These are phyloP conservation scores for Zymoseptoria crescenta DNA, from an alignment of 2,329 filamentous ascomycete genomes.

Conservation along the genomic window DNA sequence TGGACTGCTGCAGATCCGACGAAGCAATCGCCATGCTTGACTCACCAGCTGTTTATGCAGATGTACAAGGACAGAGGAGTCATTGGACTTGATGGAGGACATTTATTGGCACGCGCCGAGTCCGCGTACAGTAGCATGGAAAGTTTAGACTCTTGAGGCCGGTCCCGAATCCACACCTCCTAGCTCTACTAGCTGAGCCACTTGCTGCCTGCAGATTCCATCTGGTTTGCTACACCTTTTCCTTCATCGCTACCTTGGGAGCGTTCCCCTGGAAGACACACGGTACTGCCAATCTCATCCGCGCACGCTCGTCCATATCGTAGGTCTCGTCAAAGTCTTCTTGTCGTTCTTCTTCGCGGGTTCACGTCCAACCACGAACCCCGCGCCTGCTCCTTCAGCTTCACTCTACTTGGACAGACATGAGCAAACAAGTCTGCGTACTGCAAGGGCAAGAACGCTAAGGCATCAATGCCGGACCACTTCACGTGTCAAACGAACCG, in stretches of 20 bases:
- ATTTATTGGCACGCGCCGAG: background rate
- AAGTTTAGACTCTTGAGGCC: background rate
- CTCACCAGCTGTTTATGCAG: background rate
- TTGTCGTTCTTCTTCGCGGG: background rate
- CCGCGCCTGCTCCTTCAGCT: background rate
- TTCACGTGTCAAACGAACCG: background rate
- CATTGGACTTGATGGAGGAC: background rate
- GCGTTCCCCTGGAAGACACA: background rate
- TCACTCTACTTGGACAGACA: background rate
- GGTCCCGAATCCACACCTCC: background rate
- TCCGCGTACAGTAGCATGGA: background rate
- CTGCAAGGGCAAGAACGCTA: background rate
- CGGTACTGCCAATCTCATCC: background rate
- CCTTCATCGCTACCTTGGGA: background rate
- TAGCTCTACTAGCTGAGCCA: background rate
- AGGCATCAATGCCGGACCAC: background rate
- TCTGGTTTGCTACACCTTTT: background rate
- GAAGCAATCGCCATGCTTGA: constrained; percentile 9
- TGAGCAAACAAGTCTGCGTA: background rate
- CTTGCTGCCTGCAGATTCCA: background rate
- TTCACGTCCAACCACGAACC: background rate
- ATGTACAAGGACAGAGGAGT: background rate
- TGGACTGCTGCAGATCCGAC: background rate
- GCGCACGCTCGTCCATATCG: background rate
- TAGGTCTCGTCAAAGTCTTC: background rate